Percentiles rank a stretch among this genome's conserved stretches.
Conservation (phyloP, 2,329 filamentous ascomycete species). For the Aspergillus jensenii region DNA sequence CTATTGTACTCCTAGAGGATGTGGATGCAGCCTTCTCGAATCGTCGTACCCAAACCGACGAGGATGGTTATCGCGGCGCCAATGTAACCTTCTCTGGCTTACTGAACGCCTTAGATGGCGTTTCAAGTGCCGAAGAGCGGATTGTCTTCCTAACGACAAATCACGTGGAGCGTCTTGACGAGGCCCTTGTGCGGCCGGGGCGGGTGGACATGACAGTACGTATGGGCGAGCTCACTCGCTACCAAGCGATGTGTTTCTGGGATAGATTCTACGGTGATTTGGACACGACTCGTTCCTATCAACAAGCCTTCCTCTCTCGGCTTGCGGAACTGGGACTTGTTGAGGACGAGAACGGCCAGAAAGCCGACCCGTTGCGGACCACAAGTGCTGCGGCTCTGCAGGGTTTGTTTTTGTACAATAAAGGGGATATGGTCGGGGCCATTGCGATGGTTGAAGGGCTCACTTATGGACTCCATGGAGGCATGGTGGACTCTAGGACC, state of each 20-base stretch:
- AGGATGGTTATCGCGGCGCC: constrained; percentile 80
- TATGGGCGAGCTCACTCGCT: constrained; percentile 81
- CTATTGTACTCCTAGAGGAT: constrained; percentile 81
- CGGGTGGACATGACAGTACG: constrained; percentile 91
- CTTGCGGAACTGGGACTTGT: constrained; percentile 72
- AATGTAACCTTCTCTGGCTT: constrained; percentile 94
- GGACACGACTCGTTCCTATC: constrained; percentile 63
- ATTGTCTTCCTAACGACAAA: constrained; percentile 95
- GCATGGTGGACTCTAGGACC: constrained; percentile 21
- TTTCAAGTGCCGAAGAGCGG: constrained; percentile 92
- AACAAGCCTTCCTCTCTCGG: constrained; percentile 67
- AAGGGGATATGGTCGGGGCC: constrained; percentile 83
- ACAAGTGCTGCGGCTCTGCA: constrained; percentile 92
- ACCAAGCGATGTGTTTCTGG: constrained; percentile 87
- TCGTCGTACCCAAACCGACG: constrained; percentile 66
- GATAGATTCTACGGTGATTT: constrained; percentile 89
- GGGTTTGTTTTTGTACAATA: constrained; percentile 93
- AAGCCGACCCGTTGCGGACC: constrained; percentile 47
- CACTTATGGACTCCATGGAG: constrained; percentile 31
- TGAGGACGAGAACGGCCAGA: constrained; percentile 53
- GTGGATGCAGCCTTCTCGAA: constrained; percentile 89
- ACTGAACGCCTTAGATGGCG: constrained; percentile 80
- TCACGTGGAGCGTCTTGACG: constrained; percentile 84
- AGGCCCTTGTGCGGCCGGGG: constrained; percentile 85
- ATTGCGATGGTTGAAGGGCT: constrained; percentile 69